Evolutionary conservation across 2,329 filamentous ascomycete genomes (phyloP).

Genomic region (Aspergillus pseudoterreus): DNA sequence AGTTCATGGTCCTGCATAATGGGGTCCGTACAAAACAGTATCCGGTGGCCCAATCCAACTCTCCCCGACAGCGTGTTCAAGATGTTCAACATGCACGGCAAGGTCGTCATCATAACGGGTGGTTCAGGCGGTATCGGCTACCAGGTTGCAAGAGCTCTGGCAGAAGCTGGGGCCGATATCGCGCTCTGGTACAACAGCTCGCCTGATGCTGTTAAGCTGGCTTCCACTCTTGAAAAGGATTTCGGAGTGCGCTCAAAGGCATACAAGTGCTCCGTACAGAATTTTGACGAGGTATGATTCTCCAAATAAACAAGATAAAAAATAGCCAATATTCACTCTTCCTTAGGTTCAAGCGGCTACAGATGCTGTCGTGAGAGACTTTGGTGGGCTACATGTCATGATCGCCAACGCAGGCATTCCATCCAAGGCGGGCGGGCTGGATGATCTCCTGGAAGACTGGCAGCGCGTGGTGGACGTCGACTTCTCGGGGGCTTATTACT

Average conservation of each 20-base stretch:
- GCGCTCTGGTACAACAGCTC: conserved; percentile 18
- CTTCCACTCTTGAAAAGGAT: background rate
- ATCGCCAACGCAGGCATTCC: conserved; percentile 70
- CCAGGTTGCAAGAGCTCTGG: conserved; percentile 40
- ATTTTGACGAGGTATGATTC: background rate
- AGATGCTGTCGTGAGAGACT: conserved; percentile 45
- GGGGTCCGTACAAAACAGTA: background rate
- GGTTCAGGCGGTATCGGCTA: conserved; percentile 40
- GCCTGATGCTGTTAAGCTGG: background rate
- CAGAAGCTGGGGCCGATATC: conserved; percentile 41
- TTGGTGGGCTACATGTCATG: conserved; percentile 68
- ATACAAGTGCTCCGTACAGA: conserved; percentile 35
- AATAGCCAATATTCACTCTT: conserved; percentile 11
- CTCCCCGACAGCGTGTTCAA: conserved; percentile 3
- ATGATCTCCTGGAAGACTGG: background rate
- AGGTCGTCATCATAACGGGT: conserved; percentile 16
- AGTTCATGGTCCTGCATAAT: background rate
- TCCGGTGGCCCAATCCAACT: background rate
- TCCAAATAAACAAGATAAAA: background rate
- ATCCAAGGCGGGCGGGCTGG: conserved; percentile 41
- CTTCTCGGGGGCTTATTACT: conserved; percentile 62
- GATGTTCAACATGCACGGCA: conserved; percentile 11
- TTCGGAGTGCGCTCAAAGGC: conserved; percentile 8
- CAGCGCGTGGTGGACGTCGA: background rate
- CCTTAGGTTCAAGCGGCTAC: background rate